Evolutionary conservation across 2,329 filamentous ascomycete species (phyloP), one percentile per base, ranked within the genome.

Genomic region (Cercospora nicotianae): DNA sequence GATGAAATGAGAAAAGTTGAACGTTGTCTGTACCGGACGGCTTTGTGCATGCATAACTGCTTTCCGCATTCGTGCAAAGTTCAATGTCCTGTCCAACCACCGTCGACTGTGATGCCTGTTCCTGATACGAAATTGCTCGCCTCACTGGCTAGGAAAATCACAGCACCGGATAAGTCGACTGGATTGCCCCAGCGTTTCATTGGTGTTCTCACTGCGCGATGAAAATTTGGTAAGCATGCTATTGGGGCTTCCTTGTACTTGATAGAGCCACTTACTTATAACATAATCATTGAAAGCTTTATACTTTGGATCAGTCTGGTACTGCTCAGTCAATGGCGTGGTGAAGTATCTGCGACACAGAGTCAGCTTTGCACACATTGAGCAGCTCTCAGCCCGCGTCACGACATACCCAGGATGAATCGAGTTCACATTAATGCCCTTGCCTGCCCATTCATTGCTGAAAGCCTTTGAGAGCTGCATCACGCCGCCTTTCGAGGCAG

Each of bases 91-190:
- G 64, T 60, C 68, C 66, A 96, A 8, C 93, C 93, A 7, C 93
- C 93, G 79, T 97, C 93, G 61, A 96, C 91, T 33, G 91, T 89
- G 72, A 96, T 77, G 7, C 92, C 83, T 79, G 95, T 91, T 0
- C 93, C 93, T 71, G 87, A 92, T 39, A 96, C 89, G 81, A 96
- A 96, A 16, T 83, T 86, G 76, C 90, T 91, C 12, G 89, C 90
- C 76, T 81, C 85, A 74, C 90, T 90, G 0, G 91, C 91, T 69
- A 97, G 81, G 75, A 88, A 96, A 26, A 96, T 89, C 0, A 90
- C 85, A 0, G 87, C 89, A 0, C 92, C 93, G 83, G 93, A 93
- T 77, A 96, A 94, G 75, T 97, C 93, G 28, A 95, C 92, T 0
- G 93, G 91, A 10, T 79, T 84, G 0, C 92, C 93, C 93, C 93